Base-by-base conservation (phyloP, 2,329 filamentous ascomycete species). In the Penicillium verrucosum region DNA sequence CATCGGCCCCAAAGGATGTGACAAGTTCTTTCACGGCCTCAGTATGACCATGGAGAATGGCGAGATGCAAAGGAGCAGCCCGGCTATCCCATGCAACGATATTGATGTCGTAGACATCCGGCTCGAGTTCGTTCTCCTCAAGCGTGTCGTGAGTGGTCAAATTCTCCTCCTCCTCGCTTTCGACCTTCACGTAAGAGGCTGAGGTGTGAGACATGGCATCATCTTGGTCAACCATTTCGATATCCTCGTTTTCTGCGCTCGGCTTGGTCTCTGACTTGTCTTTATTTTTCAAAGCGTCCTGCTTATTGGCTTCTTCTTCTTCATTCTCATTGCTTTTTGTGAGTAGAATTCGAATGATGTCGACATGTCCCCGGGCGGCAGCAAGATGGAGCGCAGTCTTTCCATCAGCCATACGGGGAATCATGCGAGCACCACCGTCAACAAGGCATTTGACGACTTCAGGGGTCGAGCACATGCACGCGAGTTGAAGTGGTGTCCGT, bases 301-400 rank as follows among this genome's bases (percentile, higher is more conserved):
- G 68, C 8, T 70, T 67, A 2, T 71, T 62, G 3, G 69, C 59
- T n/a, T 89, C 85, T 51, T 83, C 80, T 56, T 86, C 85, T 69
- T 92, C 87, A 59, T 64, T 63, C 41, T 67, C 53, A 18, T 65
- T 82, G 66, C 90, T 94, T 75, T 86, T 90, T 34, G 85, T 80
- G 68, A 96, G 82, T 12, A 96, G 76, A 8, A 86, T 83, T 59
- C 82, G 86, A 61, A 94, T 81, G 60, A 94, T 92, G 18, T 87
- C 84, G 1, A 77, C 69, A 60, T 85, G 77, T 0, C 91, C 91
- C 23, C 87, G 82, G 43, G 85, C 82, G 18, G 89, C 89, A 18
- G 90, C 90, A 30, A 95, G 77, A 71, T 96, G 91, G n/a, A 96
- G 79, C 9, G 90, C 88, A 2, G 90, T 95, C 62, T 85, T 83